phyloP scores from a whole-genome alignment of 2,329 filamentous ascomycete genomes.

The Pseudogymnoascus sp. region DNA sequence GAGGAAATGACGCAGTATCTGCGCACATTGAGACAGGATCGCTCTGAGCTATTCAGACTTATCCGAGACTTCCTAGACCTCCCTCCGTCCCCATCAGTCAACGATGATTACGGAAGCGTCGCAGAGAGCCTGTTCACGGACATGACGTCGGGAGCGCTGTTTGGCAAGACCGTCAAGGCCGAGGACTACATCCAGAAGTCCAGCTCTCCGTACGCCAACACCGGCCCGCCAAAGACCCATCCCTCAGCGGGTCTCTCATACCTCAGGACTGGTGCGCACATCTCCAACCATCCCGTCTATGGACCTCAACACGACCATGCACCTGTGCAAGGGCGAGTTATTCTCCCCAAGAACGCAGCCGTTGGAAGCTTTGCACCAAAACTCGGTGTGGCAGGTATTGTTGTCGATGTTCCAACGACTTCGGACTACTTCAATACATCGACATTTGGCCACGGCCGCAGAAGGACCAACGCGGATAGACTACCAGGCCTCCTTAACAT shows the following conservation, averaged over 20 bases:
- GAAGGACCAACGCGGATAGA: slow-evolving; percentile 6
- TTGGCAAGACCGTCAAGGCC: slow-evolving; percentile 1
- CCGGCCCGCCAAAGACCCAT: slow-evolving; percentile 51
- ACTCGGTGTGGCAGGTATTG: slow-evolving; percentile 27
- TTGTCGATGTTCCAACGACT: slow-evolving; percentile 17
- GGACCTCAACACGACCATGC: slow-evolving; percentile 46
- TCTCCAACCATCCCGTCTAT: slow-evolving; percentile 51
- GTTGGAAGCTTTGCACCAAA: slow-evolving; percentile 19
- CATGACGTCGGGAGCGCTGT: background rate
- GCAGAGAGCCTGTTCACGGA: slow-evolving; percentile 3
- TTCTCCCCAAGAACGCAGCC: slow-evolving; percentile 37
- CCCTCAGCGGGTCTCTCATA: slow-evolving; percentile 58
- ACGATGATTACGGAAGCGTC: background rate
- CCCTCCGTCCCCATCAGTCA: slow-evolving; percentile 20
- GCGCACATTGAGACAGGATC: slow-evolving; percentile 43
- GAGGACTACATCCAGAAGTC: slow-evolving; percentile 17
- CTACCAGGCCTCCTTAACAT: slow-evolving; percentile 18
- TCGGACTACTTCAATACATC: slow-evolving; percentile 11
- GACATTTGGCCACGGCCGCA: slow-evolving; percentile 3
- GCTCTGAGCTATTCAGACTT: slow-evolving; percentile 41
- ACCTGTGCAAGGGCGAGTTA: slow-evolving; percentile 49
- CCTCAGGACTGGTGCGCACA: slow-evolving; percentile 43
- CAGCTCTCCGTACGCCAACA: slow-evolving; percentile 33
- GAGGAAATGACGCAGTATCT: slow-evolving; percentile 44
- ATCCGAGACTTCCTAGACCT: slow-evolving; percentile 56